These are phyloP conservation scores for Geotrichum reessii DNA, from an alignment of 1,139 yeast species.

Conservation along the genomic window DNA sequence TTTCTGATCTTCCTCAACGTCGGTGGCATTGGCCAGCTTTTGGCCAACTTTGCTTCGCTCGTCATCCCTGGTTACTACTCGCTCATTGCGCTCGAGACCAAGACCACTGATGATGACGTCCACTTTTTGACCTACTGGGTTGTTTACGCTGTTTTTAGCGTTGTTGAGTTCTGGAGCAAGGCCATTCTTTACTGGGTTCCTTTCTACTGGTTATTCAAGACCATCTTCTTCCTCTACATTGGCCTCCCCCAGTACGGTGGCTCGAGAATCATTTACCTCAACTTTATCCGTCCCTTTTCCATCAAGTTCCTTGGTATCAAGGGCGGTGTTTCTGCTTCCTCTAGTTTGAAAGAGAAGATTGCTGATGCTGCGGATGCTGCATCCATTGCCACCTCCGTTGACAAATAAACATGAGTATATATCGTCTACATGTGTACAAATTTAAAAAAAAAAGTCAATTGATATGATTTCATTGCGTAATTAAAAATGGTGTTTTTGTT, in stretches of 20 bases:
- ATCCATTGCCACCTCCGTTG: slow-evolving; percentile 31
- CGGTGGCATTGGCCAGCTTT: slow-evolving; percentile 86
- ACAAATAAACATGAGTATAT: slow-evolving; percentile 20
- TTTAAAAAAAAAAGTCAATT: neutral
- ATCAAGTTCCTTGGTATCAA: slow-evolving; percentile 45
- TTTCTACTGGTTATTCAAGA: slow-evolving; percentile 91
- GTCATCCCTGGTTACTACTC: slow-evolving; percentile 89
- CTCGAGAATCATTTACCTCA: slow-evolving; percentile 62
- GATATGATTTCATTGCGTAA: neutral
- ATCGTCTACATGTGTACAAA: too few species aligned
- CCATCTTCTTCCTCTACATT: slow-evolving; percentile 78
- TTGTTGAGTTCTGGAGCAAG: slow-evolving; percentile 91
- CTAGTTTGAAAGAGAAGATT: slow-evolving; percentile 34
- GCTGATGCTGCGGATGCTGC: slow-evolving; percentile 29
- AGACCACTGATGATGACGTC: slow-evolving; percentile 66
- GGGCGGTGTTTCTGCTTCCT: slow-evolving; percentile 23
- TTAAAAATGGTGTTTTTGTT: neutral
- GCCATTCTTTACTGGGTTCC: slow-evolving; percentile 93
- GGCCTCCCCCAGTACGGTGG: slow-evolving; percentile 88
- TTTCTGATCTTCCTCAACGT: slow-evolving; percentile 76
- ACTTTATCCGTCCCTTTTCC: slow-evolving; percentile 66
- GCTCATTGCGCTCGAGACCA: slow-evolving; percentile 72
- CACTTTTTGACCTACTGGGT: slow-evolving; percentile 94
- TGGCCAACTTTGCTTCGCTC: slow-evolving; percentile 89
- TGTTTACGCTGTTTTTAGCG: slow-evolving; percentile 84